phyloP scores from a whole-genome alignment of 2,329 filamentous ascomycete species.

The Colletotrichum tanaceti region DNA sequence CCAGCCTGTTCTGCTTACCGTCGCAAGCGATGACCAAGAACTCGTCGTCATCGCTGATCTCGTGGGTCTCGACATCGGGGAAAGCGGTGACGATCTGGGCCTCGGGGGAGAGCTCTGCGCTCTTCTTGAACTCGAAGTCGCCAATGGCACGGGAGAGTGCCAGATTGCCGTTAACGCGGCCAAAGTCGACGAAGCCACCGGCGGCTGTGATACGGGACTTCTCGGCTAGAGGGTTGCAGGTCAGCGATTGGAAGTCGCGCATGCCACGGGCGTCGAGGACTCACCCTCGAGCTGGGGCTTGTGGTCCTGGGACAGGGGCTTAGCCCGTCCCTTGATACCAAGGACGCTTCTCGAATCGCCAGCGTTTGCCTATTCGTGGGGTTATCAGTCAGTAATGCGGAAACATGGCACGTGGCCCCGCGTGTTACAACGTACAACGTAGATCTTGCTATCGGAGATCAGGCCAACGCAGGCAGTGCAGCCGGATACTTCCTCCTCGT shows the following conservation, averaged over 20 bases:
- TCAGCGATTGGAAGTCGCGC: constrained; percentile 13
- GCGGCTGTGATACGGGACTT: constrained; percentile 96
- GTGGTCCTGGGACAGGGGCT: constrained; percentile 98
- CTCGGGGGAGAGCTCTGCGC: constrained; percentile 94
- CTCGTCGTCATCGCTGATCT: constrained; percentile 92
- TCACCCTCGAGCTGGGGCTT: constrained; percentile 98
- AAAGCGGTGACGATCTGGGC: constrained; percentile 98
- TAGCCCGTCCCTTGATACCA: constrained; percentile 95
- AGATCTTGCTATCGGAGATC: constrained; percentile 92
- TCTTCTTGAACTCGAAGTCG: constrained; percentile 99
- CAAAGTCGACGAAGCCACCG: constrained; percentile 98
- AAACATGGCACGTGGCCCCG: constrained; percentile 41
- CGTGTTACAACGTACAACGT: constrained; percentile 76
- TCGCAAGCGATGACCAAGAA: constrained; percentile 95
- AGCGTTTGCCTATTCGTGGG: constrained; percentile 82
- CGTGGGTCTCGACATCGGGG: constrained; percentile 92
- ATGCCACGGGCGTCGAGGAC: constrained; percentile 40
- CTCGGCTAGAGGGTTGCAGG: constrained; percentile 71
- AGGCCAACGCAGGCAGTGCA: constrained; percentile 95
- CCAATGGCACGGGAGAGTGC: constrained; percentile 96
- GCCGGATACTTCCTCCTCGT: constrained; percentile 97
- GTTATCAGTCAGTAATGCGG: constrained; percentile 42
- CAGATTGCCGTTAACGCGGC: constrained; percentile 97
- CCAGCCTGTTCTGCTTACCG: constrained; percentile 67
- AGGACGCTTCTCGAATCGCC: constrained; percentile 95